A percentile compares a stretch with the other conserved stretches of the same genome.
Conservation (phyloP, 495 filamentous ascomycete genomes). For the Trichoderma erinaceum region DNA sequence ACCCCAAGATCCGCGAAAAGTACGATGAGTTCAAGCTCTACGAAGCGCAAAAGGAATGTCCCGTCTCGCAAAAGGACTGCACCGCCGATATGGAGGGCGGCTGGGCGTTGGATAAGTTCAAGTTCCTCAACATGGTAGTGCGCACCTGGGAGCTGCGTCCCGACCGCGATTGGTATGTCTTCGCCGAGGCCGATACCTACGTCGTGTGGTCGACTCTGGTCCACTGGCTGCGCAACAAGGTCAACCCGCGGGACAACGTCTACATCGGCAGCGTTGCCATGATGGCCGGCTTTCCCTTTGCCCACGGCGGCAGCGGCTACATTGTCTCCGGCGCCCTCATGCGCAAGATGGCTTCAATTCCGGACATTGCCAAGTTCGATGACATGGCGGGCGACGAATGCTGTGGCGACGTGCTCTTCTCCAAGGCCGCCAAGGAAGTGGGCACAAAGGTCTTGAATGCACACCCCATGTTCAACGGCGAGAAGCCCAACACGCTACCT, state of each 20-base stretch:
- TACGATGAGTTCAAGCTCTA: slow-evolving; percentile 53
- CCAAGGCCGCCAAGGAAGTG: slow-evolving; percentile 50
- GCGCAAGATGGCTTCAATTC: slow-evolving; percentile 36
- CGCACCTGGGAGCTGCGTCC: slow-evolving; percentile 38
- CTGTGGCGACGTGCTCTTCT: slow-evolving; percentile 64
- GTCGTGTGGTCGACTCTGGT: slow-evolving; percentile 57
- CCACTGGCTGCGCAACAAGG: slow-evolving; percentile 43
- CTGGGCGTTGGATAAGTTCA: slow-evolving; percentile 45
- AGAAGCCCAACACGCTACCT: slow-evolving; percentile 44
- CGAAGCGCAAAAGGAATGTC: slow-evolving; percentile 38
- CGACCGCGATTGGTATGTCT: slow-evolving; percentile 59
- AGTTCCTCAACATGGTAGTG: slow-evolving; percentile 41
- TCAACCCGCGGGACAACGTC: slow-evolving; percentile 43
- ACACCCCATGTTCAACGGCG: slow-evolving; percentile 52
- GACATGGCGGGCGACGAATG: slow-evolving; percentile 50
- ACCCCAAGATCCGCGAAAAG: slow-evolving; percentile 25
- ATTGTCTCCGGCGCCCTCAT: slow-evolving; percentile 54
- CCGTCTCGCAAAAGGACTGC: slow-evolving; percentile 36
- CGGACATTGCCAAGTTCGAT: slow-evolving; percentile 46
- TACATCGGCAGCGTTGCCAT: slow-evolving; percentile 57
- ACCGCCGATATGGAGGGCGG: slow-evolving; percentile 37
- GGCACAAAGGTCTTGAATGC: slow-evolving; percentile 27
- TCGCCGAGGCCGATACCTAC: slow-evolving; percentile 66
- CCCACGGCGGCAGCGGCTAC: slow-evolving; percentile 64
- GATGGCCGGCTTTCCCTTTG: slow-evolving; percentile 51